Base-by-base conservation (phyloP, 352 stramenopile genomes). In the Thalassiosira livingstoniorum region DNA sequence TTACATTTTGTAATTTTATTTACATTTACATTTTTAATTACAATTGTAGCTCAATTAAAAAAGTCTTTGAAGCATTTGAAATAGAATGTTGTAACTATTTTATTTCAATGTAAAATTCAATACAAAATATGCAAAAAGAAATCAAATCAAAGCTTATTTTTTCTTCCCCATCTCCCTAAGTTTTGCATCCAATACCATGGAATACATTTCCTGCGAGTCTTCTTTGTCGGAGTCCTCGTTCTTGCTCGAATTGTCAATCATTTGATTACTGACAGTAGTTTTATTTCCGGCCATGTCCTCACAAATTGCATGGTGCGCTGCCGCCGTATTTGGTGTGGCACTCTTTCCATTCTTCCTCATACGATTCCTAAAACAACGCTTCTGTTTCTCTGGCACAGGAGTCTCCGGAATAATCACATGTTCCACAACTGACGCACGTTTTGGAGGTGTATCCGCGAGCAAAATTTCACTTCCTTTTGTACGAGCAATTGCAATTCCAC, bases 1-100 rank as follows among this genome's bases (percentile, higher is more conserved):
- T n/a, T n/a, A n/a, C n/a, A n/a, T n/a, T n/a, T n/a, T 51, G 18
- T 51, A 51, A 51, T 51, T 51, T 51, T 51, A 51, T 51, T 51
- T 51, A n/a, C n/a, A n/a, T 51, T 51, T 51, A 18, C 42, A 18
- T 18, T 51, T 51, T 10, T 10, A 51, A 51, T 51, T 51, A 18
- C 42, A 51, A 51, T 51, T 51, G 42, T 51, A 10, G 42, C 10
- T 51, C 18, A 51, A 18, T 51, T 10, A 51, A 51, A 51, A 51
- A 18, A 18, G 18, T n/a, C 27, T 58, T 58, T 58, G 11, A 7
- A 58, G n/a, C 27, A 29, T 25, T 58, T 5, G 21, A 27, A 58
- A 29, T 25, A 27, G 4, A 58, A 58, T 51, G 10, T 10, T 51
- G 18, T 51, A 51, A 51, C 18, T 58, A 29, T 23, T 29, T 58